Base-by-base conservation (phyloP, 192 early-diverging fungal genomes). In the Linnemannia hyalina region DNA sequence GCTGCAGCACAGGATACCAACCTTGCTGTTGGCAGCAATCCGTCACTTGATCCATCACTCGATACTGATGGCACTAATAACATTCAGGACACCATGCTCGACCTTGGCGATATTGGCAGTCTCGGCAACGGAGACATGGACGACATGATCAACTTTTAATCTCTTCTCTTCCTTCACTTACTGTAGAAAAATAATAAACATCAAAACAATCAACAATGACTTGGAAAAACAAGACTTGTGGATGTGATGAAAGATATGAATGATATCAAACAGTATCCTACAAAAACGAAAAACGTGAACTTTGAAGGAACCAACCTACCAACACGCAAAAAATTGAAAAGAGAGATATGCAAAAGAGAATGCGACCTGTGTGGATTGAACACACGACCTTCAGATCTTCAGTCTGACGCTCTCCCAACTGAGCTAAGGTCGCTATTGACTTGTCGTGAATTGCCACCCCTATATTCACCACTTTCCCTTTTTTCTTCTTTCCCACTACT, bases 371-470 rank as follows among this genome's bases (percentile, higher is more conserved):
- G 88, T 83, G 88, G 88, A 89, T 88, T 81, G 88, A 88, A 88
- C 88, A 88, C 86, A 78, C 78, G 90, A 89, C 90, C 90, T 90
- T 89, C 82, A 90, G 90, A 90, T 90, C 90, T 90, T 90, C 90
- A 90, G 90, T 90, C 89, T 90, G 83, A 90, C 89, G 89, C 89
- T 90, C 89, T 89, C 89, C 89, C 89, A 90, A 83, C 86, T 90
- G 89, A 90, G 89, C 89, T 90, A 90, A 87, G 78, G 82, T 79
- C 82, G 82, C 82, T 29, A 13, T 15, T 49, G 4, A 20, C 1
- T 16, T n/a, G n/a, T n/a, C n/a, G n/a, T n/a, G n/a, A n/a, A n/a
- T n/a, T n/a, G n/a, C n/a, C n/a, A n/a, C n/a, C n/a, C n/a, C n/a
- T n/a, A n/a, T n/a, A n/a, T n/a, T n/a, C n/a, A n/a, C n/a, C n/a